Percentiles rank a stretch among this genome's conserved stretches.
phyloP scores from a whole-genome alignment of 2,329 filamentous ascomycete genomes.

The Beauveria scarabaeidicola region DNA sequence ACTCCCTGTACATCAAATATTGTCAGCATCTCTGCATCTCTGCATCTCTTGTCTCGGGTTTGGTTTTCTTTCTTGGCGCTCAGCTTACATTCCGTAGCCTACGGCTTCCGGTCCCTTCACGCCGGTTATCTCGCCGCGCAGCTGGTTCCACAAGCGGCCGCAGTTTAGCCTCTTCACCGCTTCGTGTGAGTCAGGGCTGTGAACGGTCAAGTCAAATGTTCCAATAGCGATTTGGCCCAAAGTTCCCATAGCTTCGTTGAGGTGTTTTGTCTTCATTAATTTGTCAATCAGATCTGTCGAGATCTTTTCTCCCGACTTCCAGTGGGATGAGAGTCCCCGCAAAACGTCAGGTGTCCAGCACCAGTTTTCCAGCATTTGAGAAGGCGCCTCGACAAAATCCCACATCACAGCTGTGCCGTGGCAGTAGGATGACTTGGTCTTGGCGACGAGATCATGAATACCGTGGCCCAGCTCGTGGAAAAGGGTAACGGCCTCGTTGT shows the following conservation, averaged over 20 bases:
- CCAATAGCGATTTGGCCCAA: slow-evolving; percentile 72
- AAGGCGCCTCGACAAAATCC: slow-evolving; percentile 65
- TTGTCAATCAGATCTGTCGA: slow-evolving; percentile 67
- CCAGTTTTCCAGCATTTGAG: slow-evolving; percentile 70
- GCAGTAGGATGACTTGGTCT: slow-evolving; percentile 55
- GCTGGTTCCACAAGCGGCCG: slow-evolving; percentile 60
- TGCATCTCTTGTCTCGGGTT: background rate
- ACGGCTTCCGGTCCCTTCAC: slow-evolving; percentile 65
- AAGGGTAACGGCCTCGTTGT: slow-evolving; percentile 72
- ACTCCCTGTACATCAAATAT: slow-evolving; percentile 35
- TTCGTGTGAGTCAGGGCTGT: slow-evolving; percentile 60
- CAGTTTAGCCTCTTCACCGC: slow-evolving; percentile 59
- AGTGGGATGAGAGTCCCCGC: slow-evolving; percentile 62
- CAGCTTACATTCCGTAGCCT: slow-evolving; percentile 45
- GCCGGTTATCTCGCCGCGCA: slow-evolving; percentile 62
- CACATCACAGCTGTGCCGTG: slow-evolving; percentile 58
- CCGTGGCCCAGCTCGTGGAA: slow-evolving; percentile 72
- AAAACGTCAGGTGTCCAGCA: slow-evolving; percentile 61
- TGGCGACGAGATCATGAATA: slow-evolving; percentile 59
- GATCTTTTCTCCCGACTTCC: slow-evolving; percentile 60
- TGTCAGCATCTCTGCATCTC: slow-evolving; percentile 22
- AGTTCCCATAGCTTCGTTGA: slow-evolving; percentile 73
- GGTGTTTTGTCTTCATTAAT: slow-evolving; percentile 68
- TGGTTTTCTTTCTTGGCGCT: background rate
- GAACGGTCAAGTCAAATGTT: slow-evolving; percentile 76